Percentiles rank a stretch among this genome's conserved stretches.
Conservation (phyloP, 768 basidiomycete genomes). For the Leucosporidium scottii region DNA sequence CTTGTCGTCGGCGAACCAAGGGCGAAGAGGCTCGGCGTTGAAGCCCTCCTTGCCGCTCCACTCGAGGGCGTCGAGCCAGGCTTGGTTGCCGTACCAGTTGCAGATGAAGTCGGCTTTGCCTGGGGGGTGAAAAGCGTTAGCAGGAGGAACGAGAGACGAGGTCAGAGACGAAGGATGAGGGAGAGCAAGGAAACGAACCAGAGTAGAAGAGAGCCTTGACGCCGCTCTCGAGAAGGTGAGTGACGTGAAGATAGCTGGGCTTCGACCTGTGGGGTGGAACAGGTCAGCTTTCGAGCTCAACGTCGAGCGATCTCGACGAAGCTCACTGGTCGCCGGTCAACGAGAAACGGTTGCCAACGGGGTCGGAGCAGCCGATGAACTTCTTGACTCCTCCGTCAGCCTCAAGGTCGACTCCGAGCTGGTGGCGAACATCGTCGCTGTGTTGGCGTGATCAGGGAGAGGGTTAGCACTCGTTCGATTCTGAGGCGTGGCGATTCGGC, state of each 20-base stretch:
- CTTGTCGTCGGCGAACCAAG: slow-evolving; percentile 23
- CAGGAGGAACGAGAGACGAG: slow-evolving; percentile 28
- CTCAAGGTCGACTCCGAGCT: slow-evolving; percentile 33
- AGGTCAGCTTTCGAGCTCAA: not conserved
- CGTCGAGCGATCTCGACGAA: no score
- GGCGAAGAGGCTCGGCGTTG: slow-evolving; percentile 28
- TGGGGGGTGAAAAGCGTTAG: slow-evolving; percentile 6
- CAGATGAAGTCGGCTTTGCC: slow-evolving; percentile 61
- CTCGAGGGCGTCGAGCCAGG: slow-evolving; percentile 62
- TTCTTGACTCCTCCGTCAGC: slow-evolving; percentile 27
- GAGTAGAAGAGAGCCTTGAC: slow-evolving; percentile 82
- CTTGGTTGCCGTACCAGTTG: slow-evolving; percentile 70
- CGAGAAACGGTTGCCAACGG: slow-evolving; percentile 30
- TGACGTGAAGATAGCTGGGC: slow-evolving; percentile 49
- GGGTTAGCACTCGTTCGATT: not conserved
- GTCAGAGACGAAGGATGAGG: not conserved
- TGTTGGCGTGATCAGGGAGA: not conserved
- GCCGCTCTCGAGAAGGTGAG: slow-evolving; percentile 72
- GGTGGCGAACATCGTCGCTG: slow-evolving; percentile 21
- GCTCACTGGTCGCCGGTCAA: slow-evolving; percentile 32
- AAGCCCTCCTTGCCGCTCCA: slow-evolving; percentile 61
- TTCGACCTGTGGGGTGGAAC: slow-evolving; percentile 1
- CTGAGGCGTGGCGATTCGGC: no score
- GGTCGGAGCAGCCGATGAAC: slow-evolving; percentile 32
- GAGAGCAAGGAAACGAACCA: slow-evolving; percentile 41